Percentiles rank a stretch among this genome's conserved stretches.
Evolutionary conservation across 1,284 basidiomycete genomes (phyloP).

Genomic region (Puccinia brachypodii): DNA sequence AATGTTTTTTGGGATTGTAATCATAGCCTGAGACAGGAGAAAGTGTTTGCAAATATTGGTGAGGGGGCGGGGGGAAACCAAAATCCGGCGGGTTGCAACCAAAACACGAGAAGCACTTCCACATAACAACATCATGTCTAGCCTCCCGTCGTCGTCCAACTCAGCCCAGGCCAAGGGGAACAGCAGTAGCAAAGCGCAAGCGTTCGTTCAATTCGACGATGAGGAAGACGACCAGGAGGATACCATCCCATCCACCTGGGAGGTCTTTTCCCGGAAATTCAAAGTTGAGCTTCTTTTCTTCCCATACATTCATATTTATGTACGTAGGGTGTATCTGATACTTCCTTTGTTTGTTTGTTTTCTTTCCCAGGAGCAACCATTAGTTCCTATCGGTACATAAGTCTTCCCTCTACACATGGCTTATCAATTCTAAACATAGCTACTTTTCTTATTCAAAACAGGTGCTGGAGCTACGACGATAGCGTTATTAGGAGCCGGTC

Average conservation of each 20-base stretch:
- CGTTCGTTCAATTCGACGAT: not conserved
- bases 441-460: not conserved
- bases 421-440: not conserved
- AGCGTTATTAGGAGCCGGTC: constrained; percentile 21
- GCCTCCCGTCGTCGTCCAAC: not conserved
- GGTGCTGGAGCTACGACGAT: constrained; percentile 45
- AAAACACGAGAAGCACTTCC: too few relatives aligned
- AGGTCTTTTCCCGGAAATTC: constrained; percentile 1
- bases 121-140: not conserved
- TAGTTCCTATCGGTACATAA: constrained; percentile 12
- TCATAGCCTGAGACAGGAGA: too few relatives aligned
- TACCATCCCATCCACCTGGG: not conserved
- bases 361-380: not conserved
- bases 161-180: not conserved
- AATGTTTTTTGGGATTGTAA: too few relatives aligned
- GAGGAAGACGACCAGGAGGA: not conserved
- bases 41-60: too few relatives aligned
- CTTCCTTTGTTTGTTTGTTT: not conserved
- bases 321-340: too few relatives aligned
- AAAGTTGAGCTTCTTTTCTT: not conserved
- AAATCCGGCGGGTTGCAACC: too few relatives aligned
- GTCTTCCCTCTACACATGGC: not conserved
- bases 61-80: too few relatives aligned
- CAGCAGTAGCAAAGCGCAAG: not conserved
- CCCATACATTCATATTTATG: not conserved